phyloP scores from a whole-genome alignment of 2,329 filamentous ascomycete species.

The Aaosphaeria pasadenensis region DNA sequence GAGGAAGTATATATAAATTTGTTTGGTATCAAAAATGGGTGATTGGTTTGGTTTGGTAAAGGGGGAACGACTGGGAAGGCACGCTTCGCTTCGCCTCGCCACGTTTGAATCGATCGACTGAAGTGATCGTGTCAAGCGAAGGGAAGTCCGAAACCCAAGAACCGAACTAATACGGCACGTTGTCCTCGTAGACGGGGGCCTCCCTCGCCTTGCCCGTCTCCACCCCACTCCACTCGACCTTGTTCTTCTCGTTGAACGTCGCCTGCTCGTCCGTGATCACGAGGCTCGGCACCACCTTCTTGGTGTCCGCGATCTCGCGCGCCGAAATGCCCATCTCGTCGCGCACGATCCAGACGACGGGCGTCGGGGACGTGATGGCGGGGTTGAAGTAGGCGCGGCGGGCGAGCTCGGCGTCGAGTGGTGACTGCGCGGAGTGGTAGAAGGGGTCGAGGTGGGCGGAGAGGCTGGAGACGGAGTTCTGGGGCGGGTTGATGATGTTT shows the following conservation, averaged over 20 bases:
- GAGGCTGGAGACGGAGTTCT: slow-evolving; percentile 25
- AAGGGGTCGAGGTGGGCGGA: slow-evolving; percentile 28
- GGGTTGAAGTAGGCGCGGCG: slow-evolving; percentile 45
- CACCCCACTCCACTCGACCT: slow-evolving; percentile 39
- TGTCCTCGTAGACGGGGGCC: slow-evolving; percentile 43
- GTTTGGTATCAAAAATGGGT: too few relatives aligned
- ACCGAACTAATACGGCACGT: slow-evolving; percentile 33
- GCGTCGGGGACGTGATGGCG: slow-evolving; percentile 41
- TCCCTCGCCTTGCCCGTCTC: slow-evolving; percentile 40
- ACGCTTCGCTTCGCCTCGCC: too few relatives aligned
- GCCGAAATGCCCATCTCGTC: slow-evolving; percentile 44
- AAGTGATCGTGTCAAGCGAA: too few relatives aligned
- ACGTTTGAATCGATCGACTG: too few relatives aligned
- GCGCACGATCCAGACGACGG: slow-evolving; percentile 45
- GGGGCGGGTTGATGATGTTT: slow-evolving; percentile 32
- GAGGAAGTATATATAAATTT: too few relatives aligned
- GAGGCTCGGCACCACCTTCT: slow-evolving; percentile 36
- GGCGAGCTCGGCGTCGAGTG: slow-evolving; percentile 32
- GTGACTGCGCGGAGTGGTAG: slow-evolving; percentile 29
- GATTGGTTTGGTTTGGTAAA: too few relatives aligned
- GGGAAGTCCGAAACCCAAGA: too few relatives aligned
- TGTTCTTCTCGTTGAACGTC: slow-evolving; percentile 44
- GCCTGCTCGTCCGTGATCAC: slow-evolving; percentile 46
- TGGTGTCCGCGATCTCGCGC: slow-evolving; percentile 41
- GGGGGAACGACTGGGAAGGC: too few relatives aligned